Evolutionary conservation across 768 basidiomycete species (phyloP), one percentile per base, ranked within the genome.

Genomic region (Pulveroboletus sp.): DNA sequence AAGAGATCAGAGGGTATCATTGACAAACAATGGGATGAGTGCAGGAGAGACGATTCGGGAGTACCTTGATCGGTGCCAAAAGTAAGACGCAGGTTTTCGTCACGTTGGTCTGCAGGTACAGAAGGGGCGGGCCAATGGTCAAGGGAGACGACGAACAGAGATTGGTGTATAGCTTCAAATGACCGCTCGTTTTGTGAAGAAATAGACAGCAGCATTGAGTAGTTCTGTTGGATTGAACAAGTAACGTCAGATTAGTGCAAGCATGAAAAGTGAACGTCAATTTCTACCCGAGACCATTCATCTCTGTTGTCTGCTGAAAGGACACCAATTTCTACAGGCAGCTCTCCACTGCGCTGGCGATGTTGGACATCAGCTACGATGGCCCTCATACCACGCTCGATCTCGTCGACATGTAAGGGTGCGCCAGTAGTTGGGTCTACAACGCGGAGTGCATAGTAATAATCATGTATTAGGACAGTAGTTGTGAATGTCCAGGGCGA

Each of bases 271-370:
- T n/a, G 24, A 17, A 15, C 21, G 7, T 18, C 30, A 24, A 37
- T 15, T 58, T 79, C 50, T 66, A 92, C 91, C 62, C 78, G 70
- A 10, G 86, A 77, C 94, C 94, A 96, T 10, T 64, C 71, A 66
- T 95, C 89, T 53, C 94, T 76, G 24, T 85, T 76, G 61, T 94
- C 91, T 4, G 86, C 83, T 21, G 83, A 89, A 39, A 96, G 71
- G 0, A 83, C 74, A 8, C 89, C 84, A 5, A 96, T 73, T 26
- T 78, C 76, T 4, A 81, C 65, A 0, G 86, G 76, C 11, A 57
- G 66, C 51, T 90, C 85, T 3, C 84, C 84, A 0, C 58, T 66
- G 4, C 69, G 65, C 7, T 74, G 66, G 32, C 83, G 75, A 24
- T 55, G 54, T 21, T 75, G 69, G 0, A 82, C 91, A 61, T 96